Base-by-base conservation (phyloP, 2,329 filamentous ascomycete species). In the Xylaria sp. region DNA sequence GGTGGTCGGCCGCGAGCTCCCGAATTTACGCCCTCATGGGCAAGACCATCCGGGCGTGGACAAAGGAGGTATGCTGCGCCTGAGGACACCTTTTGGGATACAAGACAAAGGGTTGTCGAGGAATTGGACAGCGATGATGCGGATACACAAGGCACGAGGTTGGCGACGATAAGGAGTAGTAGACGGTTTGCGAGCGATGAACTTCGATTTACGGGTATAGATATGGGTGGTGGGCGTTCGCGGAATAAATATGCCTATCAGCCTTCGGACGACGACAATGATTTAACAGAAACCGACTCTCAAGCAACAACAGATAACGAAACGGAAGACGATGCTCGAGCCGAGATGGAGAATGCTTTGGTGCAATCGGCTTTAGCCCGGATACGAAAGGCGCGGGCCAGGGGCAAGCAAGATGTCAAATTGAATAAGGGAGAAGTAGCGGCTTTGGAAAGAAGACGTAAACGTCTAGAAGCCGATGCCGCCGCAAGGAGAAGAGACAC, bases 1-100 rank as follows among this genome's bases (percentile, higher is more conserved):
- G 90, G 88, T 97, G 94, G 94, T 98, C 96, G 95, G 93, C 95
- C 95, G 96, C 96, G 92, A 96, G 92, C 94, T 97, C 95, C 94
- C 88, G 87, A 90, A 90, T 84, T 82, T 87, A 90, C 92, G 94
- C 94, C 94, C 93, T 91, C 86, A 89, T 94, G 93, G 95, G 95
- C 94, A 98, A 98, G 95, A 98, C 93, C 94, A 96, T 92, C 93
- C 88, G 92, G 93, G 92, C 92, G 90, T 88, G 89, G 86, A 83
- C 86, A 88, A 86, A 89, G 88, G 85, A 88, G 84, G 82, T 83
- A 84, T 78, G 82, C 85, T 75, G 86, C 84, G 82, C 85, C 85
- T 82, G 81, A 82, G 77, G 83, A 83, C 69, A 78, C 77, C 64
- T 73, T 77, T 72, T 85, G 83, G 80, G 75, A 71, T 69, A 69